Base-by-base conservation (phyloP, 371 early-diverging fungal genomes). In the Mucor mucedo region DNA sequence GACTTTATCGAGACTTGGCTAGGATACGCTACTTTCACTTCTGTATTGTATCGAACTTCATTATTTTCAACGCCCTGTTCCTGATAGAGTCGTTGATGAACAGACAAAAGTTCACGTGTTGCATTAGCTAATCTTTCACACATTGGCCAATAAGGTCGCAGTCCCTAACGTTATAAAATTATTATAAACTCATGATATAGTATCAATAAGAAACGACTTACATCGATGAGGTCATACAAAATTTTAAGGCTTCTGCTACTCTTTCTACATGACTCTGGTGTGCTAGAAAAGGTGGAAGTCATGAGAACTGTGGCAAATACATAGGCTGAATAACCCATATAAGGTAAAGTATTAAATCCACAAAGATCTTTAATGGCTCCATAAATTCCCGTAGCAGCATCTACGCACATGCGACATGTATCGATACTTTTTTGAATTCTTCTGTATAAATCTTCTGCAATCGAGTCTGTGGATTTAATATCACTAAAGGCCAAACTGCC, bases 301-400 rank as follows among this genome's bases (percentile, higher is more conserved):
- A 80, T 80, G 9, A 80, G 63, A 1, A 75, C 70, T 5, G 81
- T 80, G 7, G 78, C 76, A 54, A 80, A 78, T 0, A 78, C 71
- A 47, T 80, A 80, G 2, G 78, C 75, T 6, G 81, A 75, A 48
- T 80, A 80, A 0, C 76, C 78, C 63, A 76, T 72, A 49, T 74
- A 80, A 1, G 81, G 81, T 9, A 75, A 49, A 0, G 71, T 62
- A 39, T 73, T 75, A 53, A 40, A 59, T 16, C 75, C 76, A 47
- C 70, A 77, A 10, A 65, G 16, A 47, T 78, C 78, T n/a, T 67
- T 69, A 60, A 80, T 76, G 2, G 73, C 66, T 28, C 56, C 53
- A 45, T 78, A 80, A 1, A 80, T 66, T 16, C 70, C 72, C 60
- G 76, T 74, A 0, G 72, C 81, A 8, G 69, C 60, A 28, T 74